A percentile compares a stretch with the other conserved stretches of the same genome.
Conservation (phyloP, 1,284 basidiomycete species). For the Trichosporon sp. region DNA sequence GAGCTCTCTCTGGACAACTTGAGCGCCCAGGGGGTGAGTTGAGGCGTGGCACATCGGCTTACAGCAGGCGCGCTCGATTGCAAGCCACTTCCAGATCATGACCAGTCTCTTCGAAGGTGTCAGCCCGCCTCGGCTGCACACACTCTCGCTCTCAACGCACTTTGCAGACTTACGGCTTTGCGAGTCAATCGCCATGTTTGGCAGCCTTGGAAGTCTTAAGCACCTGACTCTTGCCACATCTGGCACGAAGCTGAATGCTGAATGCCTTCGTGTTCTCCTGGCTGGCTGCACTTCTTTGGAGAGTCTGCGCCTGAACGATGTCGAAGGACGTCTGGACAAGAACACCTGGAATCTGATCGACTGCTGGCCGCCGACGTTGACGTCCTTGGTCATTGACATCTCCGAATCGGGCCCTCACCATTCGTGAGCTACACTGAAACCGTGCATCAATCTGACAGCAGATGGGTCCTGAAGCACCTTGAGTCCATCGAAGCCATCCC, state of each 20-base stretch:
- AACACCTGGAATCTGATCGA: constrained; percentile 40
- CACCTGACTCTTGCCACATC: constrained; percentile 36
- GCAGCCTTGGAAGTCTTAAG: constrained; percentile 33
- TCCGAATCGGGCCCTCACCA: constrained; percentile 36
- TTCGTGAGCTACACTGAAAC: constrained; percentile 31
- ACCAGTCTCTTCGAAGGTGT: background rate
- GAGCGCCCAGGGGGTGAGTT: constrained; percentile 34
- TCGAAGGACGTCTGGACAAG: constrained; percentile 44
- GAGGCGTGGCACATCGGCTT: background rate
- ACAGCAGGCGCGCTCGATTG: constrained; percentile 35
- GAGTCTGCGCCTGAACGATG: constrained; percentile 33
- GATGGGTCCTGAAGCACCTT: constrained; percentile 44
- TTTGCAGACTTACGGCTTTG: constrained; percentile 38
- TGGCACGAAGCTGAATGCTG: constrained; percentile 40
- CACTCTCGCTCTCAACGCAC: constrained; percentile 37
- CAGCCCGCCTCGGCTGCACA: constrained; percentile 25
- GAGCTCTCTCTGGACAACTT: constrained; percentile 28
- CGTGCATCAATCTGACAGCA: constrained; percentile 18
- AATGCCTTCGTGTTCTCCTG: constrained; percentile 35
- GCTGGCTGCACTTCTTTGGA: constrained; percentile 34
- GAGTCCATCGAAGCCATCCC: constrained; percentile 36
- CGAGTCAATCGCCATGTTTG: constrained; percentile 33
- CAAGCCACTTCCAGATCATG: constrained; percentile 34
- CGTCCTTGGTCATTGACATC: constrained; percentile 35
- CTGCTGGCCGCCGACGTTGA: constrained; percentile 35